Evolutionary conservation across 2,329 filamentous ascomycete species (phyloP), one percentile per base, ranked within the genome.

Genomic region (Cercospora zeina): DNA sequence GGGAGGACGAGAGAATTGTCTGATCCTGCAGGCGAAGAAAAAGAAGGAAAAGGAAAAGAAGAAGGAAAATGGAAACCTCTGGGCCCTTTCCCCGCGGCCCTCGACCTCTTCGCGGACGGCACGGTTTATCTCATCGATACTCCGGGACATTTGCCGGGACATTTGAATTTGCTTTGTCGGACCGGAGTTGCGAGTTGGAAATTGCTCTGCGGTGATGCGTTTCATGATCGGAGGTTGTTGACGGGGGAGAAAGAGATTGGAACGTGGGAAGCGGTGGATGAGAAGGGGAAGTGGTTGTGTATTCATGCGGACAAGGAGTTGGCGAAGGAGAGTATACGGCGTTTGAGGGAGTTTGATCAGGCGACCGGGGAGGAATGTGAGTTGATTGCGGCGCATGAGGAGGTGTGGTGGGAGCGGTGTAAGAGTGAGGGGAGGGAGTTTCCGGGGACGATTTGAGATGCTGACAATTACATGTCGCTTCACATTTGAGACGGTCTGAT

Each of bases 191-290:
- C 49, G 1, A 76, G 75, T 39, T 83, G 80, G 74, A 73, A 83
- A 0, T 81, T 80, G 66, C 76, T 85, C 0, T 80, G 77, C 7
- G 83, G 82, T 0, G 83, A 85, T 67, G 79, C 79, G 33, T 85
- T 80, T 63, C 83, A 85, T 65, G 81, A 85, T 68, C 72, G 72
- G 0, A 69, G 83, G 39, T 76, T 85, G 2, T 69, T 85, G 69
- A 78, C 72, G 1, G 81, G 81, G 0, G 81, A 84, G 68, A 82
- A 77, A 65, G 79, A 74, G 0, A 81, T 85, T 56, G 83, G 81
- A 1, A 70, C 78, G 58, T 85, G 81, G 71, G 74, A 79, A 51
- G 79, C 82, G 65, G 76, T 75, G 2, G 72, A 71, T 65, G 76
- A 76, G 2, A 72, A 71, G 21, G 81, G 81, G 1, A 74, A 76